Evolutionary conservation across 331 rosid genomes (phyloP).

Genomic region (Malus hybrid): DNA sequence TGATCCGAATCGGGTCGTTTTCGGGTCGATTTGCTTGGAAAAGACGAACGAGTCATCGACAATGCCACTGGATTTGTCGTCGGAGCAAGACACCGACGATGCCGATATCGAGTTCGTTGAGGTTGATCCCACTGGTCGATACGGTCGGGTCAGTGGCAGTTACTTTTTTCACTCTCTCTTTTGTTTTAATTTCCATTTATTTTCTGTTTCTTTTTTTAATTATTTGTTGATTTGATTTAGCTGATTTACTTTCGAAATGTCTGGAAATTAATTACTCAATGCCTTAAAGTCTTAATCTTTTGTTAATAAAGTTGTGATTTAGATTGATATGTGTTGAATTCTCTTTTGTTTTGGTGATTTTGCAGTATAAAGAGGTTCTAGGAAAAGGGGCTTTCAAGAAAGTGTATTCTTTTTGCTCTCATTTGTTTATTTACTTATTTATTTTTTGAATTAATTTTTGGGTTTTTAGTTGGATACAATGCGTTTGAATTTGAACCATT

Average conservation of each 20-base stretch:
- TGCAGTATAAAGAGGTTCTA: slow-evolving; percentile 81
- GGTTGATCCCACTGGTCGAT: slow-evolving; percentile 84
- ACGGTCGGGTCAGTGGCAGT: slow-evolving; percentile 69
- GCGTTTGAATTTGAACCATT: background rate
- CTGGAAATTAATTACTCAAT: slow-evolving; percentile 2
- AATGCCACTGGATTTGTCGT: slow-evolving; percentile 58
- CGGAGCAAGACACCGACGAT: slow-evolving; percentile 54
- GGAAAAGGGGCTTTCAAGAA: slow-evolving; percentile 96
- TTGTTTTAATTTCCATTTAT: background rate
- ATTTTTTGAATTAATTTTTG: background rate
- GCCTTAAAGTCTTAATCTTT: background rate
- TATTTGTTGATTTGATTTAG: background rate
- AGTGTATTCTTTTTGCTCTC: slow-evolving; percentile 72
- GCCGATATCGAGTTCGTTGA: slow-evolving; percentile 63
- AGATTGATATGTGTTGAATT: slow-evolving; percentile 9
- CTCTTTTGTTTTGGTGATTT: slow-evolving; percentile 14
- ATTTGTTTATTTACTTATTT: background rate
- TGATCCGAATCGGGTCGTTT: background rate
- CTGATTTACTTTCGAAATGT: background rate
- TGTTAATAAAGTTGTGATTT: background rate
- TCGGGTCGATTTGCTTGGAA: background rate
- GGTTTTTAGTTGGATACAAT: background rate
- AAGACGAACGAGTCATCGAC: background rate
- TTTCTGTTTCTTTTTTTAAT: background rate
- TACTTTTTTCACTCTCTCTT: background rate